Base-by-base conservation (phyloP, 768 basidiomycete genomes). In the Suillus subaureus region DNA sequence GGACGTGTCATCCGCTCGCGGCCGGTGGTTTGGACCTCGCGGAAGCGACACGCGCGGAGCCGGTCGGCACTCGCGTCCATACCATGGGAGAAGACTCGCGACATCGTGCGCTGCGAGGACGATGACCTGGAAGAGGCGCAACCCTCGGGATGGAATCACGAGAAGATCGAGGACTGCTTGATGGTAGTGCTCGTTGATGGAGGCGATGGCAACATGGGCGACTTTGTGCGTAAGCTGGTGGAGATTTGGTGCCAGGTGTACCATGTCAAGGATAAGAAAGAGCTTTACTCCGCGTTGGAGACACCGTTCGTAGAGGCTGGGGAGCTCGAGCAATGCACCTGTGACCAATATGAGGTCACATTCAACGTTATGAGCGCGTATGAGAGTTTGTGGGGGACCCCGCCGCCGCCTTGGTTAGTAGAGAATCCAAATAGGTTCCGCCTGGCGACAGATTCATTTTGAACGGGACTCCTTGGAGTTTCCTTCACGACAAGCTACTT, bases 121-220 rank as follows among this genome's bases (percentile, higher is more conserved):
- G 63, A 58, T 66, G 67, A 68, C 26, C 71, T 76, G 37, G 67
- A 75, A 51, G 68, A 74, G 23, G 66, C 75, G 7, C 67, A 69
- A 9, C 75, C 77, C 4, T 43, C 58, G 8, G 68, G 69, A 37
- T 70, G 67, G 69, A 42, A 7, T 11, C 55, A 21, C 9, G 58
- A 62, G 28, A 69, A 52, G 57, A 70, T 76, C 11, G 61, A 61
- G 12, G 68, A 77, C 42, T 80, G 76, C 66, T 69, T 76, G 65
- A 75, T 77, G 62, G 58, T 80, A 49, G 61, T 72, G 47, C 40
- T 77, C 58, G 68, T 77, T 16, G 77, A 78, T 33, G 61, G 67
- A 13, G 63, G 75, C 11, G 67, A 70, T 18, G 72, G 76, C 6
- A 66, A 72, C 31, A 72, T 79, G 72, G 51, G 47, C 43, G 74